Conservation (phyloP, 176 grass and related monocot species). For the Tillandsia fasciculata region DNA sequence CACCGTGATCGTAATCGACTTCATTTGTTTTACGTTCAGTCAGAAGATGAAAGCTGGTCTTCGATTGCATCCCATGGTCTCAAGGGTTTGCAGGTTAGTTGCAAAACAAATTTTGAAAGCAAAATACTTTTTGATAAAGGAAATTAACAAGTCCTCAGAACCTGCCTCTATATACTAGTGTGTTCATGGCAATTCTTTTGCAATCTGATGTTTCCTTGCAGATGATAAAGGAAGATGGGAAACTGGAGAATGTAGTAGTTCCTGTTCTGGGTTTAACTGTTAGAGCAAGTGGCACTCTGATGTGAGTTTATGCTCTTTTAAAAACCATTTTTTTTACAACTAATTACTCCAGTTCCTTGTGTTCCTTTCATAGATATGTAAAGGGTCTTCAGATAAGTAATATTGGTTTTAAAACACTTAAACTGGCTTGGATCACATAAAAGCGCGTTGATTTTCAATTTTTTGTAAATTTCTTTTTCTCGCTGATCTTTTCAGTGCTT, state of each 20-base stretch:
- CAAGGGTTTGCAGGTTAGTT: conserved; percentile 67
- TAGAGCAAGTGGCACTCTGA: conserved; percentile 46
- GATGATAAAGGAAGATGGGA: conserved; percentile 52
- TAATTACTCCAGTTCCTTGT: background rate
- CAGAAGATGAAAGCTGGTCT: conserved; percentile 55
- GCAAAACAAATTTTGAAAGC: conserved; percentile 16
- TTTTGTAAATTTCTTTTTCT: no score
- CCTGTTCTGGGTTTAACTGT: conserved; percentile 54
- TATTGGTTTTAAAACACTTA: no score
- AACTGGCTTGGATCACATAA: no score
- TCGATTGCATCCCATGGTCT: conserved; percentile 57
- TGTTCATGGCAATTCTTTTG: conserved; percentile 6
- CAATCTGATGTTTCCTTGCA: conserved; percentile 11
- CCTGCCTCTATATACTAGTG: background rate
- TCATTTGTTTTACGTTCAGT: conserved; percentile 31
- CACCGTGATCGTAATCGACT: background rate
- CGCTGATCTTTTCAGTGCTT: no score
- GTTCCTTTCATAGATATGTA: background rate
- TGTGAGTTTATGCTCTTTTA: conserved; percentile 29
- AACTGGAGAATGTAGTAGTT: conserved; percentile 39
- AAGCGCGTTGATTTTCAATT: no score
- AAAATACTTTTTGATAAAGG: background rate
- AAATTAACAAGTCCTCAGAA: background rate
- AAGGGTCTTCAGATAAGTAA: background rate
- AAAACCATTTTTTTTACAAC: background rate